Conservation (phyloP, 1,284 basidiomycete species). For the Volvariella volvacea region DNA sequence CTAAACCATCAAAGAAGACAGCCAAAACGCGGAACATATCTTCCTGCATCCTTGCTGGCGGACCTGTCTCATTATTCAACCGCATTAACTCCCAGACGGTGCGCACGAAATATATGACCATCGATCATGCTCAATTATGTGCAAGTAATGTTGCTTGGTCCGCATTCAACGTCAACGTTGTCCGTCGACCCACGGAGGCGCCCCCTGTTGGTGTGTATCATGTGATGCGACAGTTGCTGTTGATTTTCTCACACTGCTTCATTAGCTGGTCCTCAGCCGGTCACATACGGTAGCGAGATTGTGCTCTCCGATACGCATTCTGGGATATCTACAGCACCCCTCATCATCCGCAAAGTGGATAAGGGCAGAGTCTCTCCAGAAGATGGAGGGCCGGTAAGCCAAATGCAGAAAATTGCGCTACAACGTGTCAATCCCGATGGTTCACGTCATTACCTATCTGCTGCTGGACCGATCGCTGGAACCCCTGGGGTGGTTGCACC, state of each 20-base stretch:
- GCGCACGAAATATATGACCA: slow-evolving; percentile 94
- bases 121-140: slow-evolving; percentile 77
- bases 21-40: slow-evolving; percentile 92
- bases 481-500: slow-evolving; percentile 59
- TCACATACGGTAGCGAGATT: slow-evolving; percentile 90
- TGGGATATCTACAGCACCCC: slow-evolving; percentile 79
- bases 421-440: slow-evolving; percentile 79
- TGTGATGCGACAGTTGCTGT: slow-evolving; percentile 38
- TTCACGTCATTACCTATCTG: slow-evolving; percentile 74
- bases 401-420: slow-evolving; percentile 93
- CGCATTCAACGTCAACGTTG: slow-evolving; percentile 87
- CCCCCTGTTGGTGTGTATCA: slow-evolving; percentile 53
- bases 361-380: slow-evolving; percentile 79
- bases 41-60: slow-evolving; percentile 84
- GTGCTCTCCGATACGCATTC: slow-evolving; percentile 79
- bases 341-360: slow-evolving; percentile 90
- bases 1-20: slow-evolving; percentile 96
- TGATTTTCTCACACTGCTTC: slow-evolving; percentile 31
- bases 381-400: slow-evolving; percentile 87
- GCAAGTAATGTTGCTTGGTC: slow-evolving; percentile 88
- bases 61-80: slow-evolving; percentile 92
- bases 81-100: slow-evolving; percentile 97
- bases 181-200: slow-evolving; percentile 55
- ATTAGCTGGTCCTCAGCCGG: slow-evolving; percentile 63
- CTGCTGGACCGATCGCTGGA: slow-evolving; percentile 75